Percentiles rank a stretch among this genome's conserved stretches.
These are phyloP conservation scores for Zostera marina DNA, from an alignment of 116 monocot species.

Conservation along the genomic window DNA sequence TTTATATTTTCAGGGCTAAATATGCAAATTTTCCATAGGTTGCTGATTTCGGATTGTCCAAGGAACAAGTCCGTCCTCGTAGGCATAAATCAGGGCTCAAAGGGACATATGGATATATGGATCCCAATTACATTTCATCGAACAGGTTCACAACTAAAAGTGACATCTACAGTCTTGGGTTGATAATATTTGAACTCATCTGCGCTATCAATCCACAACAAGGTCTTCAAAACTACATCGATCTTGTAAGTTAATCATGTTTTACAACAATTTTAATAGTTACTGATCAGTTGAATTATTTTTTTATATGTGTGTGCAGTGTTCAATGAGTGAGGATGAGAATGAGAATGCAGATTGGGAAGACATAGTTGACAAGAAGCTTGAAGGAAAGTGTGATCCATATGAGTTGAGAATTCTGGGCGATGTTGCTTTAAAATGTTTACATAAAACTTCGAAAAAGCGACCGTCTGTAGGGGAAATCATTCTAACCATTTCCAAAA, in stretches of 20 bases:
- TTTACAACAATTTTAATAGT: background rate
- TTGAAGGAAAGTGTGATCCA: conserved; percentile 25
- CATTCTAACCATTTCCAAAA: conserved; percentile 46
- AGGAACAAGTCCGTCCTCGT: conserved; percentile 53
- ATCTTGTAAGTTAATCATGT: conserved; percentile 57
- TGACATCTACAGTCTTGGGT: conserved; percentile 92
- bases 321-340: conserved; percentile 54
- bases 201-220: conserved; percentile 92
- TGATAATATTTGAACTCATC: conserved; percentile 85
- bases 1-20: too few species aligned
- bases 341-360: conserved; percentile 73
- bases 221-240: conserved; percentile 81
- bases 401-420: conserved; percentile 49
- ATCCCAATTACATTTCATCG: conserved; percentile 84
- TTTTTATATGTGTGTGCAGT: conserved; percentile 25
- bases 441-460: conserved; percentile 49
- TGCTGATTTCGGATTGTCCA: conserved; percentile 96
- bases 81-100: conserved; percentile 63
- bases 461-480: conserved; percentile 66
- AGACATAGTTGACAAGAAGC: conserved; percentile 77
- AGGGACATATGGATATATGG: conserved; percentile 98
- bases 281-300: background rate
- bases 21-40: too few species aligned
- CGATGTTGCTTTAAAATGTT: conserved; percentile 48
- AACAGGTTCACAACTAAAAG: conserved; percentile 83